Base-by-base conservation (phyloP, 2,329 filamentous ascomycete species). In the Alternaria ethzedia region DNA sequence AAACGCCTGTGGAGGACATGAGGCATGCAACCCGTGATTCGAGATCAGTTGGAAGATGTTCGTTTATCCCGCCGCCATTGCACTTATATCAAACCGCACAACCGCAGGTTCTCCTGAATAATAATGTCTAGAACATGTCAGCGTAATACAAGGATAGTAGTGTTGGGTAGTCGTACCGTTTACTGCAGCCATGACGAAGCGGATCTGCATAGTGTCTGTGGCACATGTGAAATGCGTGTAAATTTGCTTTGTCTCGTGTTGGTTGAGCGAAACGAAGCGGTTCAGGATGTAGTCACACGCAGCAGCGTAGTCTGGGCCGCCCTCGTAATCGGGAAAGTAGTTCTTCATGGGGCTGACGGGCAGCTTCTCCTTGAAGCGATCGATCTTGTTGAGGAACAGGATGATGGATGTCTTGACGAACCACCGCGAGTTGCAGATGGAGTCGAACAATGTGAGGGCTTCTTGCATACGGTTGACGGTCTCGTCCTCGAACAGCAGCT, bases 151-250 rank as follows among this genome's bases (percentile, higher is more conserved):
- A 21, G 12, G 55, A 65, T 9, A 57, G 20, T 41, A 58, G 28
- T 17, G 12, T 7, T 12, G 44, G 26, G 21, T 0, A 11, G 50
- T 60, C 90, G 77, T 87, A 97, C 94, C 94, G 84, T 99, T 99
- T 78, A 99, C 96, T 72, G 96, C 96, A 66, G 95, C 94, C 96
- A 99, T 99, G 83, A 99, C 96, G 86, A 99, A 98, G 79, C 96
- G 91, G 76, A 99, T 99, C 83, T 99, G 96, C 77, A 96, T 97
- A 30, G 96, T 99, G 80, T 99, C 96, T 52, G 96, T 99, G 65
- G 96, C 96, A 81, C 96, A 98, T 54, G 96, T 99, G 84, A 99
- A 99, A 83, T 98, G 96, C 63, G 96, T 99, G 87, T 99, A 99
- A 81, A 99, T 98, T 82, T 99, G 96, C 87, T 99, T 99, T 59